Evolutionary conservation across 2,329 filamentous ascomycete genomes (phyloP), one percentile per base, ranked within the genome.

Genomic region (Apiospora marii): DNA sequence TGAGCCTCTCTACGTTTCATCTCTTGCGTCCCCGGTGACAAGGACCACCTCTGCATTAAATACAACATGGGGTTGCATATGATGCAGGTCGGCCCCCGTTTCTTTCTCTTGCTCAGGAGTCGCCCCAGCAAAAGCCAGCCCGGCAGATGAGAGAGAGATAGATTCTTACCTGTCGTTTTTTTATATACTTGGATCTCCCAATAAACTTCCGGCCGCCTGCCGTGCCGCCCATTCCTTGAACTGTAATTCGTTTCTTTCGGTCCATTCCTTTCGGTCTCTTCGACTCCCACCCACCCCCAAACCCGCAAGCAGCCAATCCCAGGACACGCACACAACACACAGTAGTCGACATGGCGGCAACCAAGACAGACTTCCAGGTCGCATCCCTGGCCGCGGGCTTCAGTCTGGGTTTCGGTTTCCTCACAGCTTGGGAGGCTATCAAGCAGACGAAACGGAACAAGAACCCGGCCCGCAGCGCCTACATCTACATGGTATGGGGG

Each of bases 401-500:
- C 73, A 72, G 71, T 34, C 22, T 72, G 41, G 71, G 73, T 24
- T 74, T 74, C 68, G 73, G 73, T 19, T 70, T 74, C 34, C 67
- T 72, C 14, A 72, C 71, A 14, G 61, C 72, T n/a, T 74, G 73
- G 73, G 69, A 74, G 64, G 73, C 73, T 34, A 69, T 74, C 46
- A 74, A 72, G 69, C 71, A 74, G 64, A 74, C 73, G 12, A 68
- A 44, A 24, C 30, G 61, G 41, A 74, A 72, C 69, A 70, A 71
- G 46, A 71, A 69, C 49, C 71, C 71, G 10, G 53, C 70, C 19
- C 71, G 71, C 19, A 72, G 71, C 48, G 27, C n/a, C 22, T 74
- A 72, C 24, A 72, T 74, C 58, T 74, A 72, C 44, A 71, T 69
- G 58, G 78, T 87, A 10, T 87, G 85, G 85, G 78, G 81, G 16